phyloP scores from a whole-genome alignment of 441 rosid genomes.

The Pelargonium cotyledonis region DNA sequence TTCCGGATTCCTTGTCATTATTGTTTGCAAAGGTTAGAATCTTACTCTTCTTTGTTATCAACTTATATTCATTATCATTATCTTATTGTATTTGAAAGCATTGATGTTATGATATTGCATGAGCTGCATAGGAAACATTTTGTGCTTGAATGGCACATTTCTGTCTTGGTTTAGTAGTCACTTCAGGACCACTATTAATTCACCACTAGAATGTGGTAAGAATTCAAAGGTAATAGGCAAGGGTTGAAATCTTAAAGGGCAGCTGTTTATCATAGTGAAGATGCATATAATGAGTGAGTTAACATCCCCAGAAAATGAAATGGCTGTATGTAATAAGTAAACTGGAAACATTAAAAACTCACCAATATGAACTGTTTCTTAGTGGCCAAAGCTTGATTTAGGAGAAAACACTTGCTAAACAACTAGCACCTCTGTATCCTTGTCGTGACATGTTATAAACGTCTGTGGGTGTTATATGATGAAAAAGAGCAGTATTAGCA shows the following conservation, averaged over 20 bases:
- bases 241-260: background rate
- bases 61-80: background rate
- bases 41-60: constrained; percentile 1
- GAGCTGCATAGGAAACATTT: background rate
- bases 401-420: background rate
- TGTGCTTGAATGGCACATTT: background rate
- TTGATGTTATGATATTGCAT: background rate
- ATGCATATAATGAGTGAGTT: background rate
- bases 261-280: background rate
- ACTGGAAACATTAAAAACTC: background rate
- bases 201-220: background rate
- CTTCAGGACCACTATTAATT: background rate
- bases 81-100: background rate
- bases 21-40: constrained; percentile 76
- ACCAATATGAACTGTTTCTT: background rate
- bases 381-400: background rate
- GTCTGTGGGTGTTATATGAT: too few relatives aligned
- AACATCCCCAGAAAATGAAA: background rate
- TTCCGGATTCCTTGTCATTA: constrained; percentile 66
- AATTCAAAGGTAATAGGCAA: background rate
- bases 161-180: background rate
- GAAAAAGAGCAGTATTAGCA: too few relatives aligned
- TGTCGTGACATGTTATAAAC: background rate
- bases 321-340: too few relatives aligned
- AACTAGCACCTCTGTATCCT: background rate